Conservation (phyloP, 148 eudicot species). For the Rhododendron williamsianum region DNA sequence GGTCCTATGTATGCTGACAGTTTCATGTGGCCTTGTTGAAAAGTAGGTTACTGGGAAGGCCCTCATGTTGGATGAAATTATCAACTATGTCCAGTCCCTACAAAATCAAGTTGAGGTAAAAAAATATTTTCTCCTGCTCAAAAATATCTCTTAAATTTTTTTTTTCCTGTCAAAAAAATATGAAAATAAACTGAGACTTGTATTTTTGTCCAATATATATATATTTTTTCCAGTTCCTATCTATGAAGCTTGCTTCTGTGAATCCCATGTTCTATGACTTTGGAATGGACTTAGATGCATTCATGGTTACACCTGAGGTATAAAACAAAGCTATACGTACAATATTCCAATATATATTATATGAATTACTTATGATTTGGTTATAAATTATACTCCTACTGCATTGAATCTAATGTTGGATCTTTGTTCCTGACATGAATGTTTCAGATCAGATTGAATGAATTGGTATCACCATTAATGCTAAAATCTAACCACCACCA, state of each 20-base stretch:
- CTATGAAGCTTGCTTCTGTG: conserved; percentile 68
- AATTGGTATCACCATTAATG: conserved; percentile 15
- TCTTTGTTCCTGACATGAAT: conserved; percentile 13
- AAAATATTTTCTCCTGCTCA: background rate
- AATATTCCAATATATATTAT: background rate
- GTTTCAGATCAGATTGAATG: conserved; percentile 5
- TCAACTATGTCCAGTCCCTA: conserved; percentile 73
- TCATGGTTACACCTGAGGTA: conserved; percentile 46
- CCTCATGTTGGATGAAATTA: conserved; percentile 87
- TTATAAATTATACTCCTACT: background rate
- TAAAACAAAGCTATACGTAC: background rate
- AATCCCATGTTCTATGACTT: conserved; percentile 68
- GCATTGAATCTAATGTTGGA: conserved; percentile 15
- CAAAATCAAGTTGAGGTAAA: conserved; percentile 78
- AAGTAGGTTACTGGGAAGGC: conserved; percentile 86
- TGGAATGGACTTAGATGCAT: conserved; percentile 58
- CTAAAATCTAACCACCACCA: conserved; percentile 20
- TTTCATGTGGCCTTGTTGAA: conserved; percentile 27
- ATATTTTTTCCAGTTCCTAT: conserved; percentile 67
- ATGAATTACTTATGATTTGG: background rate
- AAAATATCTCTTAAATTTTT: background rate
- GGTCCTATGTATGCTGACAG: background rate
- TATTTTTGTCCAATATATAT: background rate
- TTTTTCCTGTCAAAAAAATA: background rate
- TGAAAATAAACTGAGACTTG: background rate